These are phyloP conservation scores for Metschnikowia baotianmanensis DNA, from an alignment of 805 yeast genomes.

Conservation along the genomic window DNA sequence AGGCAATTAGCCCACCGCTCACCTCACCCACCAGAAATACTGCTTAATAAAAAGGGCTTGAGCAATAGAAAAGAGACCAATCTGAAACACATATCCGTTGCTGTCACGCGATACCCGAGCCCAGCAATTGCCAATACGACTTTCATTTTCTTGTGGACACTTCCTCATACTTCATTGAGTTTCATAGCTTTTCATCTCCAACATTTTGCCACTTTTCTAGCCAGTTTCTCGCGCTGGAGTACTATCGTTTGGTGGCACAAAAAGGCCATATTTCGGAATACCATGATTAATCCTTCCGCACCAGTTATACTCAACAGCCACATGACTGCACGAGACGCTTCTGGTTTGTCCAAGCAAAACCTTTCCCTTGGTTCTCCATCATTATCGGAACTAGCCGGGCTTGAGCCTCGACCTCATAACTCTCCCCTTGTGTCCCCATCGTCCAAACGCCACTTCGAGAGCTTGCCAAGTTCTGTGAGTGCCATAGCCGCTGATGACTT, in stretches of 20 bases:
- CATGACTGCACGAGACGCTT: constrained; percentile 2
- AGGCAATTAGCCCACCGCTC: no score
- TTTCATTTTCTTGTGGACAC: no score
- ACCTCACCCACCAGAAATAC: no score
- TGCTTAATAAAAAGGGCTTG: no score
- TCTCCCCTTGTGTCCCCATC: constrained; percentile 17
- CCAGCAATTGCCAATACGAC: no score
- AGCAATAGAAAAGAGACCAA: no score
- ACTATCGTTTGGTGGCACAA: neutral
- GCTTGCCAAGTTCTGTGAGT: constrained; percentile 13
- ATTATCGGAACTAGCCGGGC: constrained; percentile 1
- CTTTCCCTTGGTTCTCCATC: constrained; percentile 3
- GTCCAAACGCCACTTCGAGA: constrained; percentile 14
- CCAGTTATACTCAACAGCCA: constrained; percentile 5
- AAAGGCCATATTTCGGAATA: neutral
- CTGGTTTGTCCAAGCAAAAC: constrained; percentile 2
- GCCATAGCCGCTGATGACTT: constrained; percentile 13
- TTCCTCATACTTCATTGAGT: no score
- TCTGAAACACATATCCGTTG: no score
- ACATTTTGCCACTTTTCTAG: no score
- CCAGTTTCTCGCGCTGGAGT: no score
- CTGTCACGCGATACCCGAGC: no score
- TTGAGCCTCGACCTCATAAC: constrained; percentile 2
- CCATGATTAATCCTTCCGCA: constrained; percentile 3
- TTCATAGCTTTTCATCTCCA: no score